Conservation (phyloP, 352 stramenopile genomes). For the Phytopythium oedochilum region DNA sequence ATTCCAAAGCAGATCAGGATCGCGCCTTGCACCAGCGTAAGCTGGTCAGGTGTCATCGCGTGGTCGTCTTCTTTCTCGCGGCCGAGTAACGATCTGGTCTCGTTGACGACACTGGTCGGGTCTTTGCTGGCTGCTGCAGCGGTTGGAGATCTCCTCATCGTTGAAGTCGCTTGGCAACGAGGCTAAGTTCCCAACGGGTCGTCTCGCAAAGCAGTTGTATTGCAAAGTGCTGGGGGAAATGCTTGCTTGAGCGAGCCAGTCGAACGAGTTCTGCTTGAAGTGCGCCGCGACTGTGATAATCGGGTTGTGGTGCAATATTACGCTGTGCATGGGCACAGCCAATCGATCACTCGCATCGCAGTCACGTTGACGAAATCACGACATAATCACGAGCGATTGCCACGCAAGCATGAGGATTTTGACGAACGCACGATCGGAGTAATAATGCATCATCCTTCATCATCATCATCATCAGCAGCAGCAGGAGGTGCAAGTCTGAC, state of each 20-base stretch:
- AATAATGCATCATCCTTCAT: too few species aligned
- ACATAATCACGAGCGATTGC: constrained; percentile 1
- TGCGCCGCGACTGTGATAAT: background rate
- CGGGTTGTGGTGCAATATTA: background rate
- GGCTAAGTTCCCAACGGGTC: background rate
- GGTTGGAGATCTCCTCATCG: background rate
- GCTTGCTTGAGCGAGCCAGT: background rate
- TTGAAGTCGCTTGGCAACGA: background rate
- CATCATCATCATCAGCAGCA: background rate
- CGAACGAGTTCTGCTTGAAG: background rate
- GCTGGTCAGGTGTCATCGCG: too few species aligned
- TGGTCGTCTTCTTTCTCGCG: background rate
- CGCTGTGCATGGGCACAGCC: constrained; percentile 1
- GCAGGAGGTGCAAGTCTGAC: too few species aligned
- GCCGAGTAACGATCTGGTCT: background rate
- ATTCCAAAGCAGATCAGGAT: constrained; percentile 28
- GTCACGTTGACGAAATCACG: background rate
- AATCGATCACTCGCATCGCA: background rate
- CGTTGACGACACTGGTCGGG: background rate
- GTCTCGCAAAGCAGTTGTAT: background rate
- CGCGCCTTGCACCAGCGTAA: constrained; percentile 18
- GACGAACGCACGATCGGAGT: too few species aligned
- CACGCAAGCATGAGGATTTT: too few species aligned
- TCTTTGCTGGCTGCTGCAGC: background rate
- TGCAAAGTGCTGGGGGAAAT: background rate